Evolutionary conservation across 306 rosid genomes (phyloP).

Genomic region (Macrotyloma uniflorum): DNA sequence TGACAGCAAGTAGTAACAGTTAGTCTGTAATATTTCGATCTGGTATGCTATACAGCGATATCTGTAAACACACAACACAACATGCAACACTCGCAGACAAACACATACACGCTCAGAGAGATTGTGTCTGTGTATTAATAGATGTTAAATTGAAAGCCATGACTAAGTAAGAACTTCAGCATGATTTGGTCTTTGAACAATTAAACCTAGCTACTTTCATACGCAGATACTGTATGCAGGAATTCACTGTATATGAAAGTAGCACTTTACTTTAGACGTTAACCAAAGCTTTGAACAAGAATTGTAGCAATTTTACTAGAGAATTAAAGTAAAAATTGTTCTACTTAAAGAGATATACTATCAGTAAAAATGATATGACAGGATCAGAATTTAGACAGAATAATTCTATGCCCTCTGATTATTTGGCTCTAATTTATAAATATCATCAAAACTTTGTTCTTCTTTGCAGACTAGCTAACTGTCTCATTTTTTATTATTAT

Average conservation of each 20-base stretch:
- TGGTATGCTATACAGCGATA: not conserved
- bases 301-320: no score
- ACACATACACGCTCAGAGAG: not conserved
- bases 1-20: slow-evolving; percentile 40
- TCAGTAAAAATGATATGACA: not conserved
- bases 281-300: not conserved
- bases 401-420: not conserved
- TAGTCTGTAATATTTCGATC: slow-evolving; percentile 27
- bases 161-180: not conserved
- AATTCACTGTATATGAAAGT: not conserved
- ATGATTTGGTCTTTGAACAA: not conserved
- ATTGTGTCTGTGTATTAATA: not conserved
- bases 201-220: not conserved
- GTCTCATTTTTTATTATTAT: no score
- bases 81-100: no score
- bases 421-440: not conserved
- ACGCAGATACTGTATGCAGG: not conserved
- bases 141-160: not conserved
- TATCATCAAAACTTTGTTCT: not conserved
- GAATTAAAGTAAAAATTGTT: not conserved
- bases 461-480: not conserved
- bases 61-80: no score
- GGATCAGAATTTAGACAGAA: not conserved
- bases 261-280: not conserved
- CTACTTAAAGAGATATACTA: not conserved